phyloP scores from a whole-genome alignment of 192 early-diverging fungal species.

The Gorgonomyces haynaldii region DNA sequence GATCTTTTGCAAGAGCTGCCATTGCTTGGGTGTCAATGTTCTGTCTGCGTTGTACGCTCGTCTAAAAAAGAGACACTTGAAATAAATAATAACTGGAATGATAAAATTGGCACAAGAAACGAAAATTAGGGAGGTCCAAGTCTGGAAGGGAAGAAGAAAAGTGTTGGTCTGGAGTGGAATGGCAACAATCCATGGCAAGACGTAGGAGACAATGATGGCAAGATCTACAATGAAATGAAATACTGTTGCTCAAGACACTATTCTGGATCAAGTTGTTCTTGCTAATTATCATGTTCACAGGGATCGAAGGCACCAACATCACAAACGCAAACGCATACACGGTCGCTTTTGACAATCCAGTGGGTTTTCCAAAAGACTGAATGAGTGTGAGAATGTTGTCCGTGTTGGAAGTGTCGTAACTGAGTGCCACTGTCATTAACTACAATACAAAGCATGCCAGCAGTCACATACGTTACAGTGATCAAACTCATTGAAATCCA shows the following conservation, averaged over 20 bases:
- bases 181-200: constrained; percentile 34
- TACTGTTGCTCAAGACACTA: constrained; percentile 13
- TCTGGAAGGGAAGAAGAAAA: constrained; percentile 25
- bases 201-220: constrained; percentile 19
- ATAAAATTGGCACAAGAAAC: constrained; percentile 43
- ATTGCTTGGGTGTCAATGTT: constrained; percentile 3
- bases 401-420: background rate
- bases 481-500: constrained; percentile 30
- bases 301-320: constrained; percentile 45
- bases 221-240: background rate
- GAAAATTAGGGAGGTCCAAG: constrained; percentile 40
- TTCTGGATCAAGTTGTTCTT: constrained; percentile 41
- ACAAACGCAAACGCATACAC: constrained; percentile 37
- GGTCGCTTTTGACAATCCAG: background rate
- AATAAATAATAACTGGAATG: constrained; percentile 41
- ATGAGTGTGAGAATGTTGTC: background rate
- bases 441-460: constrained; percentile 26
- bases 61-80: constrained; percentile 37
- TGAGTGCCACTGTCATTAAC: background rate
- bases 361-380: background rate
- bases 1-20: constrained; percentile 1
- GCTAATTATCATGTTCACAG: constrained; percentile 33
- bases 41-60: constrained; percentile 27
- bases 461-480: constrained; percentile 21
- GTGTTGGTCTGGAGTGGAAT: constrained; percentile 32